phyloP scores from a whole-genome alignment of 2,329 filamentous ascomycete genomes.

The Colletotrichum abscissum region DNA sequence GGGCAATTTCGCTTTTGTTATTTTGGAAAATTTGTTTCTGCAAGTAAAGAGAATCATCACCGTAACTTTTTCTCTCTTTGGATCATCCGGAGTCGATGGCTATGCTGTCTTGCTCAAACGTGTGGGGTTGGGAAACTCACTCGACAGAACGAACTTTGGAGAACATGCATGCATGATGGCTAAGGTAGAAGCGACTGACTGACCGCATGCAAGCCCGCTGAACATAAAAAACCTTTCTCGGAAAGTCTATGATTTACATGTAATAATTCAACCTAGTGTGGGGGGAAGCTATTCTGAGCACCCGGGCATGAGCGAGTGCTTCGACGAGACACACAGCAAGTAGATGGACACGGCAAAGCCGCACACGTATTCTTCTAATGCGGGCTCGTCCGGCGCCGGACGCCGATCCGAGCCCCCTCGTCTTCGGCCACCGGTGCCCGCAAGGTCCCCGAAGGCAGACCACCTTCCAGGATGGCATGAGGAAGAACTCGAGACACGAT shows the following conservation, averaged over 20 bases:
- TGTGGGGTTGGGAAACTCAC: too few species aligned
- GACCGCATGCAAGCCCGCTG: not conserved
- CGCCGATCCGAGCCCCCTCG: not conserved
- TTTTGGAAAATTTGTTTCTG: not conserved
- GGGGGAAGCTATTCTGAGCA: not conserved
- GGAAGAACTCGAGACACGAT: not conserved
- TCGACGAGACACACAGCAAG: not conserved
- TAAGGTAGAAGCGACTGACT: not conserved
- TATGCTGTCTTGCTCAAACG: too few species aligned
- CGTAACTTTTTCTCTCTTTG: not conserved
- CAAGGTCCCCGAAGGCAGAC: not conserved
- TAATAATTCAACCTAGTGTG: not conserved
- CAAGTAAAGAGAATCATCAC: not conserved
- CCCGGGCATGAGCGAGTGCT: not conserved
- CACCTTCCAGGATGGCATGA: not conserved
- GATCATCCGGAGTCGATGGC: too few species aligned
- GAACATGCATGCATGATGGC: not conserved
- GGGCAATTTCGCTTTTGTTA: not conserved
- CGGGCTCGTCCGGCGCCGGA: not conserved
- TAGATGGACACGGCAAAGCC: not conserved
- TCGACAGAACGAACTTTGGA: too few species aligned
- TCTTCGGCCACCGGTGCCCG: conserved; percentile 10
- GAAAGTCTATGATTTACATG: not conserved
- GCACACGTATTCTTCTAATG: not conserved
- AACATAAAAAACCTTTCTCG: not conserved